phyloP scores from a whole-genome alignment of 2,329 filamentous ascomycete genomes.

The Calonectria ilicicola region DNA sequence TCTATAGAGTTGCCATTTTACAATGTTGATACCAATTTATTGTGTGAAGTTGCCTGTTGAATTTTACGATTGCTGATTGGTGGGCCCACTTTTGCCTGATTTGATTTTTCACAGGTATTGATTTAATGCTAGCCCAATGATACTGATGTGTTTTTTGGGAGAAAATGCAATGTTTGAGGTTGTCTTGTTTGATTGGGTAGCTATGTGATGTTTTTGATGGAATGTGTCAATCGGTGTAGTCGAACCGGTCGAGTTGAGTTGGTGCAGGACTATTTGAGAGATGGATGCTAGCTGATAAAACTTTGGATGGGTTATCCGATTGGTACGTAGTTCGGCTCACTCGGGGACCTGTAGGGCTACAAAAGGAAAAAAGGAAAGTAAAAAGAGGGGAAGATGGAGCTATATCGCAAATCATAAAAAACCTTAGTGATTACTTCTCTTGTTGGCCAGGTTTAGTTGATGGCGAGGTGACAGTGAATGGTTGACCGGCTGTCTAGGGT shows the following conservation, averaged over 20 bases:
- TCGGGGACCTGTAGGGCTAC: background rate
- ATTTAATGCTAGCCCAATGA: background rate
- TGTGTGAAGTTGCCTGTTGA: background rate
- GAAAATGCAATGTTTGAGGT: too few species aligned
- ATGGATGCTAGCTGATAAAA: too few species aligned
- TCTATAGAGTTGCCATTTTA: conserved; percentile 32
- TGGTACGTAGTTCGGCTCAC: background rate
- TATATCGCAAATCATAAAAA: background rate
- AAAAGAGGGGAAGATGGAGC: background rate
- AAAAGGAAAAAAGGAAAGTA: background rate
- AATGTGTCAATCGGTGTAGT: too few species aligned
- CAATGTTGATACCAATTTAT: conserved; percentile 35
- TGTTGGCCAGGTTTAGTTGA: background rate
- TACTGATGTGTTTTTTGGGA: too few species aligned
- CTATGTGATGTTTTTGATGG: too few species aligned
- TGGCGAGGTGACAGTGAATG: background rate
- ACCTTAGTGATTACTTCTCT: background rate
- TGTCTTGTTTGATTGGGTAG: too few species aligned
- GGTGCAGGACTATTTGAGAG: too few species aligned
- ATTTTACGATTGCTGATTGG: conserved; percentile 19
- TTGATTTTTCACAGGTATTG: background rate
- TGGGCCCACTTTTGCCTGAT: conserved; percentile 23
- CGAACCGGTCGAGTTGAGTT: too few species aligned
- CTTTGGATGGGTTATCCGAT: background rate
- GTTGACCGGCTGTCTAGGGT: conserved; percentile 12